A percentile compares a stretch with the other conserved stretches of the same genome.
Evolutionary conservation across 1,139 yeast genomes (phyloP).

Genomic region (Debaryomycetaceae sp.): DNA sequence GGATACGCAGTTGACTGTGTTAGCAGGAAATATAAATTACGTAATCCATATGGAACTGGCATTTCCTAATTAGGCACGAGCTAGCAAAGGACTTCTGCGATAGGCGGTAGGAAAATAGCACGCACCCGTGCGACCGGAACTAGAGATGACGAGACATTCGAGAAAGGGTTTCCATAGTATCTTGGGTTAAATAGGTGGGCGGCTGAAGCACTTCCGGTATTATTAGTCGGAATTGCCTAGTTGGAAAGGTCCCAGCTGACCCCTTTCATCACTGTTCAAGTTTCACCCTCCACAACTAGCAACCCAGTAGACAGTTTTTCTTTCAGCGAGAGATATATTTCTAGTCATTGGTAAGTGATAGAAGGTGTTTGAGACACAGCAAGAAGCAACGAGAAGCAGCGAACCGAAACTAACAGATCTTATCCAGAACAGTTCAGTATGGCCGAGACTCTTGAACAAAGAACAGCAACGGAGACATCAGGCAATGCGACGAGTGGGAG

Average conservation of each 20-base stretch:
- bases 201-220: no score
- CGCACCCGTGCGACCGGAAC: no score
- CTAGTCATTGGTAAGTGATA: neutral
- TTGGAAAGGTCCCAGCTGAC: neutral
- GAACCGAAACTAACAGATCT: no score
- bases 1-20: no score
- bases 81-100: neutral
- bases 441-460: slow-evolving; percentile 22
- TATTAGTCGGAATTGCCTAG: no score
- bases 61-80: neutral
- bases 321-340: neutral
- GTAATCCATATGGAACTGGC: neutral
- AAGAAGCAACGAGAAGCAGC: no score
- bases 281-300: neutral
- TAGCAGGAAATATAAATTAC: neutral
- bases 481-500: slow-evolving; percentile 5
- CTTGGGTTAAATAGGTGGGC: no score
- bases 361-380: neutral
- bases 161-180: no score
- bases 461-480: slow-evolving; percentile 6
- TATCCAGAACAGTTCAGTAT: slow-evolving; percentile 5
- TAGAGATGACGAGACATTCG: no score
- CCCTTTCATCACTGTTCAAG: neutral
- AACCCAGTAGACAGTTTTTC: neutral
- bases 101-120: no score